These are phyloP conservation scores for Lithospermum erythrorhizon DNA, from an alignment of 257 asterid genomes.

Conservation along the genomic window DNA sequence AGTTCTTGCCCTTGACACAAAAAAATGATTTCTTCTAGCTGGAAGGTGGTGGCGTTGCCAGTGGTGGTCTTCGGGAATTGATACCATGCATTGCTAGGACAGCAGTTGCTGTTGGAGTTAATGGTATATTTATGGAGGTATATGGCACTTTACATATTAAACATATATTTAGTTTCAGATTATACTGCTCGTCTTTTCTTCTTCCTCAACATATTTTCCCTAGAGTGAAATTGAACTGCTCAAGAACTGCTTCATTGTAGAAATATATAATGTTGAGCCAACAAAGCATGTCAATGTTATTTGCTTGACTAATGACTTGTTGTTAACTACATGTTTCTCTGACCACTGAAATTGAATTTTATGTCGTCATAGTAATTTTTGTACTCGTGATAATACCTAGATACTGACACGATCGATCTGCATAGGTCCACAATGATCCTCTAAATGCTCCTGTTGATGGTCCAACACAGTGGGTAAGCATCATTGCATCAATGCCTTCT, in stretches of 20 bases:
- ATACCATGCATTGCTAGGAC: slow-evolving; percentile 97
- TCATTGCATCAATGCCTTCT: slow-evolving; percentile 9
- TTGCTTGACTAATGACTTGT: no score
- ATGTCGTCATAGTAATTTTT: neutral
- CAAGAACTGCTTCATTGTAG: neutral
- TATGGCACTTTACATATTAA: neutral
- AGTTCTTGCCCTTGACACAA: no score
- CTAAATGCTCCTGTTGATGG: slow-evolving; percentile 95
- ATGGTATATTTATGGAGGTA: slow-evolving; percentile 98
- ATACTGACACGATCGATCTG: slow-evolving; percentile 7
- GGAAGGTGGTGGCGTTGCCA: slow-evolving; percentile 98
- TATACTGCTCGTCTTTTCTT: neutral
- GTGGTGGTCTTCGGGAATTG: slow-evolving; percentile 68
- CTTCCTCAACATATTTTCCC: neutral
- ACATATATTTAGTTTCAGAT: no score
- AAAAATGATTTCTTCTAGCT: slow-evolving; percentile 22
- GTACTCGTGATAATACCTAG: neutral
- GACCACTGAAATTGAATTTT: neutral
- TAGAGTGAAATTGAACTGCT: neutral
- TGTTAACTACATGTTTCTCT: neutral
- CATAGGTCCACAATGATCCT: slow-evolving; percentile 86
- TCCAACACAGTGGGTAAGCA: slow-evolving; percentile 94
- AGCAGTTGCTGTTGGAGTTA: slow-evolving; percentile 92
- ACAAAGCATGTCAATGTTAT: neutral
- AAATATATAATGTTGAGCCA: neutral